A percentile compares a stretch with the other conserved stretches of the same genome.
These are phyloP conservation scores for Cordyceps farinosa DNA, from an alignment of 2,329 filamentous ascomycete genomes.

Conservation along the genomic window DNA sequence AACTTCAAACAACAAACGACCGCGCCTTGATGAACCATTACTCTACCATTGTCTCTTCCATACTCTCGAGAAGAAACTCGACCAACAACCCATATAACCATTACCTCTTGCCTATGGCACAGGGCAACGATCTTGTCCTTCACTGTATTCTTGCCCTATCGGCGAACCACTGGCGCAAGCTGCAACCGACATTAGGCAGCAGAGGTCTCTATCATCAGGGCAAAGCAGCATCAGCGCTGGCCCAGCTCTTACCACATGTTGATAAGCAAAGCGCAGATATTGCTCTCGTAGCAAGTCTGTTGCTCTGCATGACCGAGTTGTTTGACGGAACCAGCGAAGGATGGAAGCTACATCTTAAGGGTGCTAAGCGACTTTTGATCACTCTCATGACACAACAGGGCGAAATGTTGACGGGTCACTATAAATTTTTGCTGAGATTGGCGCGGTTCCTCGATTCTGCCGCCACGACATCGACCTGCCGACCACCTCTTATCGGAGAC, in stretches of 20 bases:
- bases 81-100: conserved; percentile 31
- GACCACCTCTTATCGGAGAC: conserved; percentile 33
- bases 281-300: conserved; percentile 37
- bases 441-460: conserved; percentile 34
- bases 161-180: conserved; percentile 34
- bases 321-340: conserved; percentile 40
- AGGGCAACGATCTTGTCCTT: conserved; percentile 31
- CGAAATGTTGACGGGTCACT: conserved; percentile 35
- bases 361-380: conserved; percentile 37
- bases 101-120: conserved; percentile 32
- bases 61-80: conserved; percentile 31
- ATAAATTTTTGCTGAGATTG: conserved; percentile 35
- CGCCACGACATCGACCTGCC: conserved; percentile 33
- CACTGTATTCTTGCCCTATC: conserved; percentile 33
- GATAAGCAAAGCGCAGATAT: conserved; percentile 31
- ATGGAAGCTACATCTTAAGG: conserved; percentile 42
- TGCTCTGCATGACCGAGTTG: conserved; percentile 41
- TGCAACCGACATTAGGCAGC: conserved; percentile 30
- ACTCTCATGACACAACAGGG: conserved; percentile 30
- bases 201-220: conserved; percentile 31
- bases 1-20: conserved; percentile 29
- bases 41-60: conserved; percentile 31
- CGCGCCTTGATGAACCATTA: conserved; percentile 35
- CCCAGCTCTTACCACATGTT: conserved; percentile 33
- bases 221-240: conserved; percentile 31